These are phyloP conservation scores for Eucalyptus fibrosa DNA, from an alignment of 345 rosid genomes.

Conservation along the genomic window DNA sequence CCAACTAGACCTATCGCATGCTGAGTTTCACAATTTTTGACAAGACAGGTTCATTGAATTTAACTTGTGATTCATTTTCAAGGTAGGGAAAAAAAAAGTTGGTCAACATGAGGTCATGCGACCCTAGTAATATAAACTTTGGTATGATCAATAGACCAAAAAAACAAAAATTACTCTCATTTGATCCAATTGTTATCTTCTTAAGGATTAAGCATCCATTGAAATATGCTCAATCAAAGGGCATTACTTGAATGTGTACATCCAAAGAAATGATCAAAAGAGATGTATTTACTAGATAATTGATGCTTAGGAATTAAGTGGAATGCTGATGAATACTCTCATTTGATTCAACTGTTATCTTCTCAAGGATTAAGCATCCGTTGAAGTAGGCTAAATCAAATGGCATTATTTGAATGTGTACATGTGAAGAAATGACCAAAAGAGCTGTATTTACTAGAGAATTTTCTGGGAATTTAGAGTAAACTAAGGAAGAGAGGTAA, in stretches of 20 bases:
- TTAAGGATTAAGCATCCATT: neutral
- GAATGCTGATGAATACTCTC: neutral
- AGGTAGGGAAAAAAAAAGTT: neutral
- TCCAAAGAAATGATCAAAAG: neutral
- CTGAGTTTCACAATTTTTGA: neutral
- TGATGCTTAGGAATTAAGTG: neutral
- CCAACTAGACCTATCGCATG: neutral
- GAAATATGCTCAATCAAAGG: neutral
- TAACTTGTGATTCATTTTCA: neutral
- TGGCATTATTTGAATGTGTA: neutral
- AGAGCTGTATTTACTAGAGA: neutral
- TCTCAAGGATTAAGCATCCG: neutral
- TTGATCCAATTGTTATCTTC: neutral
- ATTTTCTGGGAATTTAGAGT: neutral
- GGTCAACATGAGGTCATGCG: neutral
- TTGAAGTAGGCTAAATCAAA: neutral
- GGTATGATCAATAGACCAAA: neutral
- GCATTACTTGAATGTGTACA: neutral
- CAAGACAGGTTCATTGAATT: neutral
- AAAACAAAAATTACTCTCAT: neutral
- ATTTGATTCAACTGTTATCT: neutral
- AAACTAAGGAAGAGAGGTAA: neutral
- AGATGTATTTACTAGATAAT: neutral
- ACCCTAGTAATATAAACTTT: neutral
- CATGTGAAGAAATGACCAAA: neutral